Evolutionary conservation across 2,329 filamentous ascomycete species (phyloP).

Genomic region (Talaromyces islandicus): DNA sequence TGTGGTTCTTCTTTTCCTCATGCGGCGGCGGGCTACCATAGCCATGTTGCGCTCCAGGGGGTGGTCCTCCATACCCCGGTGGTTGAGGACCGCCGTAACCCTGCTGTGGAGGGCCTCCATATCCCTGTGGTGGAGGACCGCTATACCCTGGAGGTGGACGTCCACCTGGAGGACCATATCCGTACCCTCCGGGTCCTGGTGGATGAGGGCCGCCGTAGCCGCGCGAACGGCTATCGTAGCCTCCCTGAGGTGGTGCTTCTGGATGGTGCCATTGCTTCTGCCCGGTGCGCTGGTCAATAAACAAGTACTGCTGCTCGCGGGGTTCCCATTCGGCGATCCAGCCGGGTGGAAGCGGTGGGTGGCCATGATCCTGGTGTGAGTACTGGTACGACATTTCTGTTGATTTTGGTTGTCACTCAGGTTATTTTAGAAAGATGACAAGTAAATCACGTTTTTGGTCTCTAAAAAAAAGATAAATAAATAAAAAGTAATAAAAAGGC

Average conservation of each 20-base stretch:
- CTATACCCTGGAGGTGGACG: not conserved
- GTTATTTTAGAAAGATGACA: not conserved
- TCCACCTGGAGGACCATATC: not conserved
- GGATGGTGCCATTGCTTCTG: slow-evolving; percentile 10
- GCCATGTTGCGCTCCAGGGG: not conserved
- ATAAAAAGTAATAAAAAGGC: not conserved
- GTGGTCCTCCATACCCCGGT: not conserved
- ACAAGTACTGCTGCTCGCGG: slow-evolving; percentile 4
- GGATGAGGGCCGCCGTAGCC: slow-evolving; percentile 3
- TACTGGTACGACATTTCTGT: slow-evolving; percentile 8
- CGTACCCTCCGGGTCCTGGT: not conserved
- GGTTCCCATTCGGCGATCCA: slow-evolving; percentile 8
- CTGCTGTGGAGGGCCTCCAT: slow-evolving; percentile 3
- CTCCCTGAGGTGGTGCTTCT: not conserved
- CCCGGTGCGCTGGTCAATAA: slow-evolving; percentile 8
- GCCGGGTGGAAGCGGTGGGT: slow-evolving; percentile 8
- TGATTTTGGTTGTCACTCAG: not conserved
- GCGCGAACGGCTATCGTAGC: not conserved
- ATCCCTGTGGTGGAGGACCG: not conserved
- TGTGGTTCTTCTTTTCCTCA: slow-evolving; percentile 5
- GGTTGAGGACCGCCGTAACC: slow-evolving; percentile 3
- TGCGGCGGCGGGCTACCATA: slow-evolving; percentile 1
- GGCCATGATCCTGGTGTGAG: slow-evolving; percentile 10
- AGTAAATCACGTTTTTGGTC: not conserved
- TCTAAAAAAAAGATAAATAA: not conserved